phyloP scores from a whole-genome alignment of 768 basidiomycete genomes.

The Cubamyces sp. region DNA sequence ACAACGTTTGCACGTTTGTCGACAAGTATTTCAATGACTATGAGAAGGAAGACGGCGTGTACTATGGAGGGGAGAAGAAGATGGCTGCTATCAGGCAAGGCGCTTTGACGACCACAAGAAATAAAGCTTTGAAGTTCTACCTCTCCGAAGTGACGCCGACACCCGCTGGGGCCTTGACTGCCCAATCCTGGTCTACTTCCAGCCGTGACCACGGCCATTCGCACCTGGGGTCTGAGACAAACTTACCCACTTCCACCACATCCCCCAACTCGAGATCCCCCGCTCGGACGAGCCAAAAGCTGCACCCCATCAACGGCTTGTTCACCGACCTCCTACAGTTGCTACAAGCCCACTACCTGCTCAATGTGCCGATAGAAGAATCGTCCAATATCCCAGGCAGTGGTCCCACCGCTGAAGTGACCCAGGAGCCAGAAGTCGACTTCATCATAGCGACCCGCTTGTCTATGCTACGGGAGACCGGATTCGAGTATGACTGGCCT shows the following conservation, averaged over 20 bases:
- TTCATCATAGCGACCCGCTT: too few species aligned
- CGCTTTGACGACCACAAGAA: neutral
- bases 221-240: too few species aligned
- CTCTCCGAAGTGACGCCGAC: too few species aligned
- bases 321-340: neutral
- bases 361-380: neutral
- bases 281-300: neutral
- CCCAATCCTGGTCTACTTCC: too few species aligned
- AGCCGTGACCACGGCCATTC: too few species aligned
- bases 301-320: neutral
- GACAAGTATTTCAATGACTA: constrained; percentile 7
- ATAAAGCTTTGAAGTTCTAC: neutral
- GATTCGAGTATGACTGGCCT: too few species aligned
- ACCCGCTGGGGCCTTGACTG: neutral
- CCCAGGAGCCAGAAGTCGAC: neutral
- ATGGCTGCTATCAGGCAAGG: neutral
- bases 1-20: constrained; percentile 3
- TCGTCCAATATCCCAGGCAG: neutral
- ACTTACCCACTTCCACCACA: too few species aligned
- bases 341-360: neutral
- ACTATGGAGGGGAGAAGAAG: neutral
- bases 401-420: neutral
- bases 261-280: neutral
- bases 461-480: too few species aligned
- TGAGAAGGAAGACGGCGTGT: neutral